Base-by-base conservation (phyloP, 805 yeast genomes). In the Lachancea lanzarotensis region DNA sequence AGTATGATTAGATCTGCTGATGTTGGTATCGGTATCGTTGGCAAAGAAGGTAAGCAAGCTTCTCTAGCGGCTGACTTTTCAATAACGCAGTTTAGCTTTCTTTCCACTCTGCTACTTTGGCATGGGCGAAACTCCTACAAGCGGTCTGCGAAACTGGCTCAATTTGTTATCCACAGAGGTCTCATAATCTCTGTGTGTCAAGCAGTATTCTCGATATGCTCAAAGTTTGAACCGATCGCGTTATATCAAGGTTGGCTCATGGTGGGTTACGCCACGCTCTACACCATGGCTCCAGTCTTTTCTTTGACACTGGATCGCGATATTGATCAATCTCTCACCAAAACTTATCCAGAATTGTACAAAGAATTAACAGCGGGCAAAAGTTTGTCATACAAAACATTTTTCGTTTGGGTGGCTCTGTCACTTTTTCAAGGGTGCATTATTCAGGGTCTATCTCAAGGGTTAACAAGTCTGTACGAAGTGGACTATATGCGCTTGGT, bases 1-100 rank as follows among this genome's bases (percentile, higher is more conserved):
- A 85, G 95, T 55, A 93, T 93, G 99, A 93, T 93, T 53, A 98
- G 93, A 67, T 84, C 95, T 53, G 98, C 99, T 0, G 96, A 95
- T 69, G 96, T 93, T 9, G 99, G 99, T 48, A 95, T 93, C 25
- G 99, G 99, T 45, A 93, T 93, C 53, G 98, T 93, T 17, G 99
- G 99, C 31, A 93, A 93, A 64, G 99, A 93, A 63, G 99, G 99
- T 30, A 84, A 83, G 51, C 99, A 93, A 64, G 98, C 98, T 0
- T 88, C 96, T 0, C 70, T 93, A 42, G 96, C 98, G 3, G 98
- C 98, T 0, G 99, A 93, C 65, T 93, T 91, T 66, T 87, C 96
- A 15, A 81, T 93, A 41, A 82, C 88, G 27, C 96, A 90, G 66
- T 93, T 93, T 63, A 86, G 91, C 57, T 88, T 86, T 60, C 67